A percentile compares a stretch with the other conserved stretches of the same genome.
Conservation (phyloP, 805 yeast species). For the Lachancea dasiensis region DNA sequence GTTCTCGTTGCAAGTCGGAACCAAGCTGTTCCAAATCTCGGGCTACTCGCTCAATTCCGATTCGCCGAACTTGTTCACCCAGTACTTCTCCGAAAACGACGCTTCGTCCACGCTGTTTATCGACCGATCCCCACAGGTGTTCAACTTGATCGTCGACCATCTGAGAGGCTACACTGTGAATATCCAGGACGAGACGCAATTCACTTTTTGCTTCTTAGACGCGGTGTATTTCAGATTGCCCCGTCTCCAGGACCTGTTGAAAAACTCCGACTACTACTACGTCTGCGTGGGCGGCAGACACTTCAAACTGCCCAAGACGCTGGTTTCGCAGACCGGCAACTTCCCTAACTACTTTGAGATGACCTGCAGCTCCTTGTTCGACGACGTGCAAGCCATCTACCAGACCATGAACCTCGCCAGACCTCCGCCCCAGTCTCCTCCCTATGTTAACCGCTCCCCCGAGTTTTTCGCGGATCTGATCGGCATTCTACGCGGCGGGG, state of each 20-base stretch:
- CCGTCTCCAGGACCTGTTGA: slow-evolving; percentile 43
- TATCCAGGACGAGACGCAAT: slow-evolving; percentile 55
- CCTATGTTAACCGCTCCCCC: slow-evolving; percentile 47
- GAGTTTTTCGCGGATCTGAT: slow-evolving; percentile 50
- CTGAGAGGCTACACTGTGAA: slow-evolving; percentile 73
- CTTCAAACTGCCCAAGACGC: slow-evolving; percentile 52
- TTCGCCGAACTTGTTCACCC: slow-evolving; percentile 83
- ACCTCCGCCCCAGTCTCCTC: slow-evolving; percentile 72
- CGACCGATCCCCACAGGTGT: slow-evolving; percentile 68
- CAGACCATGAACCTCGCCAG: slow-evolving; percentile 44
- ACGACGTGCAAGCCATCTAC: slow-evolving; percentile 42
- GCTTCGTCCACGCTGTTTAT: slow-evolving; percentile 45
- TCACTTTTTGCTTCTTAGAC: slow-evolving; percentile 58
- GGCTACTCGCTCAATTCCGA: slow-evolving; percentile 85
- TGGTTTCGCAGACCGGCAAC: slow-evolving; percentile 60
- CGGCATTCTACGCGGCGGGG: slow-evolving; percentile 49
- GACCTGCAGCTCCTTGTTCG: slow-evolving; percentile 46
- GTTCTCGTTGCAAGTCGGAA: slow-evolving; percentile 68
- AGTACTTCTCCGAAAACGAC: slow-evolving; percentile 41
- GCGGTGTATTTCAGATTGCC: slow-evolving; percentile 65
- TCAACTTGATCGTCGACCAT: slow-evolving; percentile 61
- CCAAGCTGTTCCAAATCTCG: slow-evolving; percentile 46
- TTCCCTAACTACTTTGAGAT: slow-evolving; percentile 71
- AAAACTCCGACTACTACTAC: slow-evolving; percentile 48
- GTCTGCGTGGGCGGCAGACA: slow-evolving; percentile 52